phyloP scores from a whole-genome alignment of 768 basidiomycete genomes.

The Naganishia vishniacii region DNA sequence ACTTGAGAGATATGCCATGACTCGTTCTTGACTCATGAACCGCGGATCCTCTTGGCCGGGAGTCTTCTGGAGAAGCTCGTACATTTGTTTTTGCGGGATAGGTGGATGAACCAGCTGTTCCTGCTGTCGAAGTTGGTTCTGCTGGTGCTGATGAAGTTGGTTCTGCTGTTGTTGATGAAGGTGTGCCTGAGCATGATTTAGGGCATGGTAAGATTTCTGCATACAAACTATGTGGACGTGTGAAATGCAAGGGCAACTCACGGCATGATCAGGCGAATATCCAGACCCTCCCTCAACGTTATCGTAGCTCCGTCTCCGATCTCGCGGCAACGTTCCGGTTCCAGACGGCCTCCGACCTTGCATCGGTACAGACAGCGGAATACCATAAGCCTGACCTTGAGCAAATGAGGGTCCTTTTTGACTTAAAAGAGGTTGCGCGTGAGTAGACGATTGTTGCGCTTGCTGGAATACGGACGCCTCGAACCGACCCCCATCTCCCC shows the following conservation, averaged over 20 bases:
- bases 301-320: slow-evolving; percentile 8
- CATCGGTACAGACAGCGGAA: slow-evolving; percentile 3
- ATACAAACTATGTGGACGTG: too few species aligned
- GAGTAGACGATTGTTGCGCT: neutral
- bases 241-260: too few species aligned
- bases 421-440: neutral
- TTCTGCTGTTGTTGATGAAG: too few species aligned
- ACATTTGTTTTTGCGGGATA: slow-evolving; percentile 5
- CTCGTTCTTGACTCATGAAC: slow-evolving; percentile 16
- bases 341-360: slow-evolving; percentile 2
- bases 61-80: neutral
- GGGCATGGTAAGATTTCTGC: too few species aligned
- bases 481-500: neutral
- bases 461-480: neutral
- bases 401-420: neutral
- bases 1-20: slow-evolving; percentile 4
- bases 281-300: neutral
- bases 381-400: neutral
- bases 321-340: neutral
- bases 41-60: slow-evolving; percentile 1
- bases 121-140: neutral
- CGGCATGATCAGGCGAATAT: neutral
- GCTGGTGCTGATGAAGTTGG: too few species aligned
- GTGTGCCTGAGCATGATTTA: neutral
- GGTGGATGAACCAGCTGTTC: neutral